Evolutionary conservation across 805 yeast species (phyloP).

Genomic region (Cyberlindnera meyerae): DNA sequence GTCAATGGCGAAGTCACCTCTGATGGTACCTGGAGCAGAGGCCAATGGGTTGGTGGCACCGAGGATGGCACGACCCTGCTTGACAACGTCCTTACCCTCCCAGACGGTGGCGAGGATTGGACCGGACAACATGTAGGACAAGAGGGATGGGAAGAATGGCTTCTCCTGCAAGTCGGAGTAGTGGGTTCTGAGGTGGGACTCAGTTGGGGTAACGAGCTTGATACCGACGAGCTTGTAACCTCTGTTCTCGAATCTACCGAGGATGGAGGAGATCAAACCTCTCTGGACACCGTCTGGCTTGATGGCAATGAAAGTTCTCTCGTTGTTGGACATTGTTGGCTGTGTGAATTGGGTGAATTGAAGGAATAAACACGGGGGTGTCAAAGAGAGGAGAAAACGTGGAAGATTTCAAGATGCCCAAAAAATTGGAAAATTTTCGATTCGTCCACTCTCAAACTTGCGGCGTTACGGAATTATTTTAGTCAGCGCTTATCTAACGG

Average conservation of each 20-base stretch:
- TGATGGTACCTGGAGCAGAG: slow-evolving; percentile 99
- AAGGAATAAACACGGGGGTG: not conserved
- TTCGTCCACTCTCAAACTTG: not conserved
- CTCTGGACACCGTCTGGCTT: slow-evolving; percentile 99
- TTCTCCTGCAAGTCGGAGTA: slow-evolving; percentile 92
- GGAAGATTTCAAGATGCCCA: not conserved
- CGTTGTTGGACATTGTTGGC: slow-evolving; percentile 35
- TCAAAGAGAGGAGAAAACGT: not conserved
- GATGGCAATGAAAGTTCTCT: slow-evolving; percentile 89
- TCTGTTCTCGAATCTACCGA: slow-evolving; percentile 92
- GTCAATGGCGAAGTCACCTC: slow-evolving; percentile 98
- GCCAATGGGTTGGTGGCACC: slow-evolving; percentile 99
- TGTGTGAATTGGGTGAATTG: not conserved
- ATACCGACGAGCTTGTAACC: slow-evolving; percentile 97
- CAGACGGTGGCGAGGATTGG: slow-evolving; percentile 99
- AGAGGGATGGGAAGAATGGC: slow-evolving; percentile 97
- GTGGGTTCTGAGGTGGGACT: slow-evolving; percentile 84
- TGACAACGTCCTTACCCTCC: slow-evolving; percentile 99
- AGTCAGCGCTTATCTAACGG: too few relatives aligned
- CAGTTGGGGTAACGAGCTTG: slow-evolving; percentile 85
- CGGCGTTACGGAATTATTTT: not conserved
- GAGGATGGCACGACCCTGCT: slow-evolving; percentile 94
- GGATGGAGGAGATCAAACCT: slow-evolving; percentile 86
- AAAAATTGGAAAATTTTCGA: slow-evolving; percentile 6
- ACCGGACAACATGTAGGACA: slow-evolving; percentile 95